Evolutionary conservation across 305 asterid species (phyloP).

Genomic region (Rubia tinctorum): DNA sequence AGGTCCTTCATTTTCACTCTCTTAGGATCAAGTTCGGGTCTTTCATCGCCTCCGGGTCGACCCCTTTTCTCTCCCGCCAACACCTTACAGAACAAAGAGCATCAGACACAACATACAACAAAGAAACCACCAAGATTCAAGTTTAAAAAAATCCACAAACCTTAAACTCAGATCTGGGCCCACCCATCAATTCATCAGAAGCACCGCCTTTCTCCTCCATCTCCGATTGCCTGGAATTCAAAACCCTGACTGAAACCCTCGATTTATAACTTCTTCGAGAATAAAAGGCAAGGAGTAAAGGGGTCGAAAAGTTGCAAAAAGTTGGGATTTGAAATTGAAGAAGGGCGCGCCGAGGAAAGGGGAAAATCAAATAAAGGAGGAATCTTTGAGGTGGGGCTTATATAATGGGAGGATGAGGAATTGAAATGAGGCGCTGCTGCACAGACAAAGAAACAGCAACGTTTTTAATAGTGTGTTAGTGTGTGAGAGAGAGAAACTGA

Average conservation of each 20-base stretch:
- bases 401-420: slow-evolving; percentile 1
- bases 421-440: not conserved
- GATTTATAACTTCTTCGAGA: slow-evolving; percentile 3
- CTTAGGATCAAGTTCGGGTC: slow-evolving; percentile 36
- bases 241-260: slow-evolving; percentile 15
- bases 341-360: slow-evolving; percentile 40
- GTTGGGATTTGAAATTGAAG: slow-evolving; percentile 40
- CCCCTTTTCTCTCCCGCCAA: slow-evolving; percentile 54
- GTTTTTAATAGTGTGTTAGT: not conserved
- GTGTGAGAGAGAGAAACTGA: not conserved
- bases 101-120: not conserved
- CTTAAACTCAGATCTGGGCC: slow-evolving; percentile 58
- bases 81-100: slow-evolving; percentile 26
- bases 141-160: slow-evolving; percentile 28
- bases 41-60: slow-evolving; percentile 41
- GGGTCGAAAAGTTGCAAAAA: not conserved
- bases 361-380: not conserved
- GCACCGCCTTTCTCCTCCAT: slow-evolving; percentile 24
- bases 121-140: slow-evolving; percentile 11
- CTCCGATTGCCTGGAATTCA: not conserved
- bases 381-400: slow-evolving; percentile 10
- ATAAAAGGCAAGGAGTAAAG: not conserved
- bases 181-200: slow-evolving; percentile 23
- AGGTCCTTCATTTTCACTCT: slow-evolving; percentile 68
- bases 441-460: not conserved